Evolutionary conservation across 768 basidiomycete genomes (phyloP).

Genomic region (Cantharellus anzutake): DNA sequence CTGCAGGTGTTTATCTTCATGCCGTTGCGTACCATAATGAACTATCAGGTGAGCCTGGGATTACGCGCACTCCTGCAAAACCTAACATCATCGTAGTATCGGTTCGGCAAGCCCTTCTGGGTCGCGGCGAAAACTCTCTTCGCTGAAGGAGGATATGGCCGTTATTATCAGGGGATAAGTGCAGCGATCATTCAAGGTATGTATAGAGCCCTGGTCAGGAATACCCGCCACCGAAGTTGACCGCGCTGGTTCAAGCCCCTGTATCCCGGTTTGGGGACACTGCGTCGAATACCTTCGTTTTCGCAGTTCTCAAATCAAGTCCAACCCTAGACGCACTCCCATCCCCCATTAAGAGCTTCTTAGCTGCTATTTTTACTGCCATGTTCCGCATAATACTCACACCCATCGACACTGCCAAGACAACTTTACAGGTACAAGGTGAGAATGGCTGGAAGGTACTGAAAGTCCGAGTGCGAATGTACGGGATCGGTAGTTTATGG

Average conservation of each 20-base stretch:
- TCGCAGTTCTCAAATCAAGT: slow-evolving; percentile 68
- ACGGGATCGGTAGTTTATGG: slow-evolving; percentile 68
- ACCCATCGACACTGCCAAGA: slow-evolving; percentile 88
- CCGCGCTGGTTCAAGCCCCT: slow-evolving; percentile 13
- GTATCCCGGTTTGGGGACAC: slow-evolving; percentile 77
- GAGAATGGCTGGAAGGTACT: slow-evolving; percentile 47
- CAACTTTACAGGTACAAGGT: slow-evolving; percentile 87
- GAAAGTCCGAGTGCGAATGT: slow-evolving; percentile 43
- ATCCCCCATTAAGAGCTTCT: slow-evolving; percentile 48
- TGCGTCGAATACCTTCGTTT: slow-evolving; percentile 80
- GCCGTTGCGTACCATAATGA: slow-evolving; percentile 96
- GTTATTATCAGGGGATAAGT: slow-evolving; percentile 75
- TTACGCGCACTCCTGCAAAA: neutral
- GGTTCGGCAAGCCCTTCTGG: slow-evolving; percentile 12
- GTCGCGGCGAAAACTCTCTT: slow-evolving; percentile 4
- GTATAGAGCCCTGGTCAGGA: neutral
- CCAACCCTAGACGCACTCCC: slow-evolving; percentile 47
- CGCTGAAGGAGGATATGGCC: slow-evolving; percentile 55
- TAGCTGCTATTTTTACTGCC: slow-evolving; percentile 63
- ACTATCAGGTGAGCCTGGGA: slow-evolving; percentile 38
- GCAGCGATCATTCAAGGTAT: slow-evolving; percentile 72
- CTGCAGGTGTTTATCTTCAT: slow-evolving; percentile 82
- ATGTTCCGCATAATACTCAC: slow-evolving; percentile 80
- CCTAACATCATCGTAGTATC: slow-evolving; percentile 23
- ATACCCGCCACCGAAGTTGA: neutral